These are phyloP conservation scores for Blastomyces emzantsi DNA, from an alignment of 2,329 filamentous ascomycete genomes.

Conservation along the genomic window DNA sequence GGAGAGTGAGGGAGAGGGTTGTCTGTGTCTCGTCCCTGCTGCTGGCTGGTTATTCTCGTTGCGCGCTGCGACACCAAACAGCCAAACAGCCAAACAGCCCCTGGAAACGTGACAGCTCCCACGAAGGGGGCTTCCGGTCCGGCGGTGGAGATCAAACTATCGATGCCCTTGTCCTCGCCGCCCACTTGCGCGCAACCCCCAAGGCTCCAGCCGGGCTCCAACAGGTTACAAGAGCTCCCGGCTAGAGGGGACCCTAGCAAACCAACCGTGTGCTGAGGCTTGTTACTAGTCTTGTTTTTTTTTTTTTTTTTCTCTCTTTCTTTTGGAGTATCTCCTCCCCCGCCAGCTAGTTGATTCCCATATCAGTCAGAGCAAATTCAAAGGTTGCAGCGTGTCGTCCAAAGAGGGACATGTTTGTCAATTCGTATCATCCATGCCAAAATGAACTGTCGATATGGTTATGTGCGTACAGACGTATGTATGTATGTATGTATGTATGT, in stretches of 20 bases:
- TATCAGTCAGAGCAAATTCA: background rate
- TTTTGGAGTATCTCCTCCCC: background rate
- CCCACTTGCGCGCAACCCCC: background rate
- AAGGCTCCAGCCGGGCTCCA: background rate
- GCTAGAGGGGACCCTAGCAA: background rate
- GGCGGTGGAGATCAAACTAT: constrained; percentile 4
- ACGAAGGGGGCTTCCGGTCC: background rate
- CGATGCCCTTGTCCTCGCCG: background rate
- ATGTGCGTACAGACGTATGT: no score
- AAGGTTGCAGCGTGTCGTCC: background rate
- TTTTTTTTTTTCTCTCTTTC: no score
- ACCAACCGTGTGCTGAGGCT: background rate
- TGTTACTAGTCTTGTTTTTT: background rate
- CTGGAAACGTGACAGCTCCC: constrained; percentile 7
- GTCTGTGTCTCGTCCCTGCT: background rate
- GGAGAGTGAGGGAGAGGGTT: background rate
- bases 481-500: background rate
- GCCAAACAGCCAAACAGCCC: background rate
- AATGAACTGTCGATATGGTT: background rate
- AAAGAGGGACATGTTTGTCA: background rate
- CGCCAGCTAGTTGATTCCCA: background rate
- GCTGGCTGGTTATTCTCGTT: background rate
- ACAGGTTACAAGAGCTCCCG: background rate
- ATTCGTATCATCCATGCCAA: background rate
- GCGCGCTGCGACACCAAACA: background rate